Evolutionary conservation across 306 rosid species (phyloP).

Genomic region (Hippophae rhamnoides): DNA sequence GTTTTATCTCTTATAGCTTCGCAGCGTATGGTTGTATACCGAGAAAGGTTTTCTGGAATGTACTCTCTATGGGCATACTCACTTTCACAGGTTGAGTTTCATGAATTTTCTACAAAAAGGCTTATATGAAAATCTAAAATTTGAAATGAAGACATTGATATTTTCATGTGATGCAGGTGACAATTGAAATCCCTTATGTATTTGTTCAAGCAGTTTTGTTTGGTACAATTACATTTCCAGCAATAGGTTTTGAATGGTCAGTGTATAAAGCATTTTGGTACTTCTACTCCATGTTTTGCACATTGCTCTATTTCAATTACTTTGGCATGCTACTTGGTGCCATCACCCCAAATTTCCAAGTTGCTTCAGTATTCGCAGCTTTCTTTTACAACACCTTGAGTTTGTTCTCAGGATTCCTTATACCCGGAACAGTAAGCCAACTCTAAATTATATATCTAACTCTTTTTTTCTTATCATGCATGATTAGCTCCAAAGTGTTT

Average conservation of each 20-base stretch:
- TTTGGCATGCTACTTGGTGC: slow-evolving; percentile 25
- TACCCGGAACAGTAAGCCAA: slow-evolving; percentile 25
- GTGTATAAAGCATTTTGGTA: slow-evolving; percentile 20
- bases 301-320: slow-evolving; percentile 22
- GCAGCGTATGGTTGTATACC: slow-evolving; percentile 20
- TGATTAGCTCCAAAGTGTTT: too few relatives aligned
- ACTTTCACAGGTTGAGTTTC: slow-evolving; percentile 17
- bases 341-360: slow-evolving; percentile 17
- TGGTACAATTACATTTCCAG: slow-evolving; percentile 15
- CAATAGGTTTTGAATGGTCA: slow-evolving; percentile 24
- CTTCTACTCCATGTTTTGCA: slow-evolving; percentile 12
- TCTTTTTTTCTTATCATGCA: background rate
- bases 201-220: slow-evolving; percentile 13
- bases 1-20: slow-evolving; percentile 14
- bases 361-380: slow-evolving; percentile 17
- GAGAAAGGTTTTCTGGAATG: slow-evolving; percentile 32
- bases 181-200: slow-evolving; percentile 16
- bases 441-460: background rate
- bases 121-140: too few relatives aligned
- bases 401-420: slow-evolving; percentile 19
- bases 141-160: background rate
- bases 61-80: slow-evolving; percentile 23
- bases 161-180: slow-evolving; percentile 13
- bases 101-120: background rate
- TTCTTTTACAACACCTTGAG: slow-evolving; percentile 19